A percentile compares a stretch with the other conserved stretches of the same genome.
phyloP scores from a whole-genome alignment of 2,329 filamentous ascomycete species.

The Zymoseptoria tritici region DNA sequence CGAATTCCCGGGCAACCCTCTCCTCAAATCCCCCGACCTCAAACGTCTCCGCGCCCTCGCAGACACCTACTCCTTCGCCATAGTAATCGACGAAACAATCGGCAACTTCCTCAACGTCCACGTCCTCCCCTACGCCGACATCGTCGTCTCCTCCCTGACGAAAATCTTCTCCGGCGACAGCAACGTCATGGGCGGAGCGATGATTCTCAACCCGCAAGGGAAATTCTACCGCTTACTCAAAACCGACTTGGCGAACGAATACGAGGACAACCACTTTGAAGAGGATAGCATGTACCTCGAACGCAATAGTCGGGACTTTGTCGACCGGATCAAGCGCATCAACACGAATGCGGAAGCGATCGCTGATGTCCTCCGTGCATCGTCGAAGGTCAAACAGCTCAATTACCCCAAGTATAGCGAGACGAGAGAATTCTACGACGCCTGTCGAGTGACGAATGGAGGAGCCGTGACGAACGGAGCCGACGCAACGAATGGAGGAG shows the following conservation, averaged over 20 bases:
- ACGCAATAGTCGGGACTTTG: conserved; percentile 89
- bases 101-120: conserved; percentile 96
- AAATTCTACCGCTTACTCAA: conserved; percentile 66
- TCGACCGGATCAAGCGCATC: conserved; percentile 71
- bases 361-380: conserved; percentile 59
- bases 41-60: conserved; percentile 71
- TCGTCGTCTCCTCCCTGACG: conserved; percentile 89
- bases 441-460: conserved; percentile 62
- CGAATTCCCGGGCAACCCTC: conserved; percentile 89
- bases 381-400: conserved; percentile 62
- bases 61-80: conserved; percentile 75
- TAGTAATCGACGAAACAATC: conserved; percentile 93
- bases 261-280: conserved; percentile 87
- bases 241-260: conserved; percentile 54
- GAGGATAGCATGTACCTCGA: conserved; percentile 95
- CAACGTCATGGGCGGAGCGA: conserved; percentile 90
- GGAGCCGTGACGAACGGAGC: conserved; percentile 41
- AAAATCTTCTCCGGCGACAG: conserved; percentile 97
- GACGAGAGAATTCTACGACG: conserved; percentile 68
- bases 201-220: conserved; percentile 58
- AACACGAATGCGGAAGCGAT: conserved; percentile 81
- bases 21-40: conserved; percentile 78
- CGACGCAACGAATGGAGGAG: conserved; percentile 48
- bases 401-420: conserved; percentile 80
- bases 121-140: conserved; percentile 78